phyloP scores from a whole-genome alignment of 306 rosid species.

The Inga oerstediana region DNA sequence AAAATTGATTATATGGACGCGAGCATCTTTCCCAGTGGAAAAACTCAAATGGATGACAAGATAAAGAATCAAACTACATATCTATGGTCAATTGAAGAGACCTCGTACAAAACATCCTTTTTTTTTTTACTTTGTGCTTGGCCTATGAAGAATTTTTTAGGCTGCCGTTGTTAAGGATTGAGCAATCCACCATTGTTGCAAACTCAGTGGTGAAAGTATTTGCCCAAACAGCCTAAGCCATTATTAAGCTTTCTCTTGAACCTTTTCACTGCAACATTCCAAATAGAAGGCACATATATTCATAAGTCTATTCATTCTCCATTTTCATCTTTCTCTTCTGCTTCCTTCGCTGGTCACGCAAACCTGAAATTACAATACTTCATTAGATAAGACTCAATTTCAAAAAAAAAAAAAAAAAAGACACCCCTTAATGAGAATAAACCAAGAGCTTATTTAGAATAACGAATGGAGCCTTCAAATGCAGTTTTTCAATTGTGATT shows the following conservation, averaged over 20 bases:
- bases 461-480: no score
- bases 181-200: background rate
- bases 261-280: background rate
- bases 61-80: no score
- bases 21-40: background rate
- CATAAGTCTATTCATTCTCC: slow-evolving; percentile 33
- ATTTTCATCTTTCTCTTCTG: slow-evolving; percentile 50
- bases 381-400: background rate
- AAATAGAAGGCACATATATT: background rate
- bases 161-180: background rate
- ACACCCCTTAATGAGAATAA: background rate
- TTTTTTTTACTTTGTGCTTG: no score
- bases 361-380: slow-evolving; percentile 49
- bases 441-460: background rate
- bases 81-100: no score
- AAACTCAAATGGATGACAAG: no score
- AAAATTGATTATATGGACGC: background rate
- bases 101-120: no score
- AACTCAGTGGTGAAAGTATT: background rate
- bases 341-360: slow-evolving; percentile 79
- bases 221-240: background rate
- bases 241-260: background rate
- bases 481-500: no score
- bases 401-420: background rate
- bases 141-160: background rate